Evolutionary conservation across 2,329 filamentous ascomycete species (phyloP).

Genomic region (Gliomastix tumulicola): DNA sequence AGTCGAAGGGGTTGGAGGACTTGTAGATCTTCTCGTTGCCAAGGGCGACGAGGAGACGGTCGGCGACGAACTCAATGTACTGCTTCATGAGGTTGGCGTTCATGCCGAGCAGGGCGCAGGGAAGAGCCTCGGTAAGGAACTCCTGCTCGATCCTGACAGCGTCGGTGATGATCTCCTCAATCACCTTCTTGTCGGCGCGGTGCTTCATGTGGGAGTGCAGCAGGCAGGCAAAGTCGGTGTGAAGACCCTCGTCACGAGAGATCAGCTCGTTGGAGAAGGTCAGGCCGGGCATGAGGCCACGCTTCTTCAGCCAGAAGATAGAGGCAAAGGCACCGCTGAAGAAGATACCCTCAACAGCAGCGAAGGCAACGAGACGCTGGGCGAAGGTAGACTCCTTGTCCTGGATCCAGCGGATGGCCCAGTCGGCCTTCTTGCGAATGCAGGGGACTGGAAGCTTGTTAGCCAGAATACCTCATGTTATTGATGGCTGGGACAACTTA

Average conservation of each 20-base stretch:
- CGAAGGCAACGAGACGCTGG: conserved; percentile 91
- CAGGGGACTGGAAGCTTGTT: conserved; percentile 62
- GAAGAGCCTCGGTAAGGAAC: conserved; percentile 93
- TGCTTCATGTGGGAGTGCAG: conserved; percentile 96
- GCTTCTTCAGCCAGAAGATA: conserved; percentile 99
- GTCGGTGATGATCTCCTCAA: conserved; percentile 86
- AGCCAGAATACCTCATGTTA: no score
- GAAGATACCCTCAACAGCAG: conserved; percentile 98
- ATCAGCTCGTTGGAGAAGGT: conserved; percentile 99
- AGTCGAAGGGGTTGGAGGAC: conserved; percentile 93
- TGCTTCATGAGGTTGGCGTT: conserved; percentile 97
- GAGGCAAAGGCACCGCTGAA: conserved; percentile 98
- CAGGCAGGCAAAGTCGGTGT: conserved; percentile 98
- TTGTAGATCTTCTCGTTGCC: conserved; percentile 95
- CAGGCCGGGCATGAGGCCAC: conserved; percentile 94
- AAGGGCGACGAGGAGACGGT: conserved; percentile 85
- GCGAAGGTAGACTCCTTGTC: conserved; percentile 93
- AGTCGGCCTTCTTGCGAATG: conserved; percentile 98
- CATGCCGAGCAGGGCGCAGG: conserved; percentile 92
- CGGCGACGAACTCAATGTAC: conserved; percentile 99
- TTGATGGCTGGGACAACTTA: conserved; percentile 26
- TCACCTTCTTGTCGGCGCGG: conserved; percentile 74
- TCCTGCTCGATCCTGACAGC: conserved; percentile 94
- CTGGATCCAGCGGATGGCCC: conserved; percentile 91
- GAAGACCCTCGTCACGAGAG: conserved; percentile 97